Base-by-base conservation (phyloP, 768 basidiomycete species). In the Rhodotorula paludigena region DNA sequence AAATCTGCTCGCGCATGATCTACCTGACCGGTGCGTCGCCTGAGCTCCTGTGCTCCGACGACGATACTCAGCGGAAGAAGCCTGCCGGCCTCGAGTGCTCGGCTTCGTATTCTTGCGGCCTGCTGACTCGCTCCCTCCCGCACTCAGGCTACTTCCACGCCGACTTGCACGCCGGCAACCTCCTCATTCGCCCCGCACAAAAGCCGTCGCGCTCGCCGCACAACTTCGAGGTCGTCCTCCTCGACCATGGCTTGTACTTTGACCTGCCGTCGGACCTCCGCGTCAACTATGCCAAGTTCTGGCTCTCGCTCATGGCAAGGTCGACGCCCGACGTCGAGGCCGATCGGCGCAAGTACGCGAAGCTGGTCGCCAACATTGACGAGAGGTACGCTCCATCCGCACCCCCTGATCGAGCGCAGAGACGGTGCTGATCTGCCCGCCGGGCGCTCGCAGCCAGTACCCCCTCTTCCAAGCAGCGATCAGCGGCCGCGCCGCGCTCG, bases 211-310 rank as follows among this genome's bases (percentile, higher is more conserved):
- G 81, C 64, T 91, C 90, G 15, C 89, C 90, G 0, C 89, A 89
- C 79, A 97, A 97, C 77, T 98, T 98, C 74, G 96, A 99, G 76
- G 89, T 97, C 57, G 92, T 90, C 33, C 82, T 98, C 2, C 81
- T 99, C 67, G 96, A 99, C 76, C 93, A 97, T 72, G 94, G 90
- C 8, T 80, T 92, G 25, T 94, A 97, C 78, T 97, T 97, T 73
- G 92, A 96, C 76, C 81, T 99, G 8, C 87, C 90, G 62, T 80
- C 85, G 28, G 82, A 86, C 48, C 80, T 98, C 9, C 85, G 74
- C 83, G 87, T 81, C 86, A 87, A 80, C 82, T 98, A 82, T 69
- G 81, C 82, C 3, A 70, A 75, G 28, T 78, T 82, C 54, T 98
- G 93, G 94, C 80, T 99, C 52, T 86, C 91, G 16, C 81, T 99